Conservation (phyloP, 2,329 filamentous ascomycete species). For the Coniella vitis region DNA sequence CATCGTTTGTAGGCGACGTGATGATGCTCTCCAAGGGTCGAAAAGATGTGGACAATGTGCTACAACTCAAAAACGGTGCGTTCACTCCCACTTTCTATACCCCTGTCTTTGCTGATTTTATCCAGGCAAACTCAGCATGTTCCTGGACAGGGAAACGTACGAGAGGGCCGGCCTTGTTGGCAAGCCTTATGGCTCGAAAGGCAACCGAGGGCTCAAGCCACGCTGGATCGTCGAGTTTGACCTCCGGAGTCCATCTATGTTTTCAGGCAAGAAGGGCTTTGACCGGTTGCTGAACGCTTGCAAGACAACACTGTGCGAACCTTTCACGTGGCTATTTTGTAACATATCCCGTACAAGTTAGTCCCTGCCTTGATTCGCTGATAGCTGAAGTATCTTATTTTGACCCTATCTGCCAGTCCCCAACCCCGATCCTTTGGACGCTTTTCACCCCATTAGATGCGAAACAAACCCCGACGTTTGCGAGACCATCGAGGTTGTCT, state of each 20-base stretch:
- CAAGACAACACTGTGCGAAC: constrained; percentile 64
- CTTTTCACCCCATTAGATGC: constrained; percentile 37
- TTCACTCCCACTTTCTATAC: neutral
- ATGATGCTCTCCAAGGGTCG: constrained; percentile 78
- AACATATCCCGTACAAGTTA: constrained; percentile 48
- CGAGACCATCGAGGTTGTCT: constrained; percentile 20
- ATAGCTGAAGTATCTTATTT: neutral
- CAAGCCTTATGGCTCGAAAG: constrained; percentile 54
- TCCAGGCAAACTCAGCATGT: constrained; percentile 63
- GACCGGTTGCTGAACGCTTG: constrained; percentile 72
- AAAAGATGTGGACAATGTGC: constrained; percentile 63
- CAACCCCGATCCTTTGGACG: constrained; percentile 41
- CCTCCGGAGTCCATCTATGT: constrained; percentile 66
- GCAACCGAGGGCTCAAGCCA: constrained; percentile 53
- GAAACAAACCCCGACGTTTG: constrained; percentile 29
- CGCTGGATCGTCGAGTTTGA: constrained; percentile 74
- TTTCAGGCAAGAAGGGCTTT: constrained; percentile 77
- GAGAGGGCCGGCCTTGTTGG: constrained; percentile 78
- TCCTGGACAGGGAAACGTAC: constrained; percentile 74
- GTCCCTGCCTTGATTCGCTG: constrained; percentile 10
- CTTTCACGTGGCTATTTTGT: constrained; percentile 71
- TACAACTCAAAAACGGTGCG: constrained; percentile 62
- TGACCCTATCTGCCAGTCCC: constrained; percentile 30
- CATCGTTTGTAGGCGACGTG: constrained; percentile 54
- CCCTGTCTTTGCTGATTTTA: constrained; percentile 9